Evolutionary conservation across 2,329 filamentous ascomycete species (phyloP).

Genomic region (Parascedosporium putredinis): DNA sequence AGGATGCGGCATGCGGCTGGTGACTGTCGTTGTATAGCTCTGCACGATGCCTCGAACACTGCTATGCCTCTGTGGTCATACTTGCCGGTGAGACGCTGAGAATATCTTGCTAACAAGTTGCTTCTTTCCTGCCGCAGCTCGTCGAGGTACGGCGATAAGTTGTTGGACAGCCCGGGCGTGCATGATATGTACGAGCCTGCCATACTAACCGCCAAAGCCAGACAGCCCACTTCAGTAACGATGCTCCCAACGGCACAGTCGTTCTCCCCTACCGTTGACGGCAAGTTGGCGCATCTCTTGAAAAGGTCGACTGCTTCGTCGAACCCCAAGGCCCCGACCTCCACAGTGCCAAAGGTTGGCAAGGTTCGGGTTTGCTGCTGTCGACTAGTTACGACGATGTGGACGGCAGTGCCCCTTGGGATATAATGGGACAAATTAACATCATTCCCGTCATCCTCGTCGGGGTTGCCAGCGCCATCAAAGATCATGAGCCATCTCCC

Average conservation of each 20-base stretch:
- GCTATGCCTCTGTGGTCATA: background rate
- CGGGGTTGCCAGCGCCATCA: background rate
- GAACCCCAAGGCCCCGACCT: background rate
- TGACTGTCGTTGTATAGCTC: background rate
- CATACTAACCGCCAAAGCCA: slow-evolving; percentile 9
- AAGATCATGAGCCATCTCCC: slow-evolving; percentile 4
- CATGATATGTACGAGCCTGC: slow-evolving; percentile 8
- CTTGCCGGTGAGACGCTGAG: background rate
- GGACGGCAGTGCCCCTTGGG: background rate
- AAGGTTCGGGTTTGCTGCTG: background rate
- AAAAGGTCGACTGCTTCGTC: slow-evolving; percentile 2
- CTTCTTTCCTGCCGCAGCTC: slow-evolving; percentile 2
- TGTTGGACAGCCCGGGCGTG: slow-evolving; percentile 3
- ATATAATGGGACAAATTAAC: background rate
- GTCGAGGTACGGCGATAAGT: slow-evolving; percentile 8
- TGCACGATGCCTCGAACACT: background rate
- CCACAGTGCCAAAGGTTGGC: background rate
- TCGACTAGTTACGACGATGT: slow-evolving; percentile 2
- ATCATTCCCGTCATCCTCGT: background rate
- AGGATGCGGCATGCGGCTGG: slow-evolving; percentile 1
- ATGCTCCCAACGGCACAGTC: background rate
- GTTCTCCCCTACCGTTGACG: background rate
- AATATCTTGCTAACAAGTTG: background rate
- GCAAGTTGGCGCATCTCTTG: background rate
- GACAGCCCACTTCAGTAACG: slow-evolving; percentile 3